Percentiles rank a stretch among this genome's conserved stretches.
Evolutionary conservation across 768 basidiomycete genomes (phyloP).

Genomic region (Hemileccinum rubropunctum): DNA sequence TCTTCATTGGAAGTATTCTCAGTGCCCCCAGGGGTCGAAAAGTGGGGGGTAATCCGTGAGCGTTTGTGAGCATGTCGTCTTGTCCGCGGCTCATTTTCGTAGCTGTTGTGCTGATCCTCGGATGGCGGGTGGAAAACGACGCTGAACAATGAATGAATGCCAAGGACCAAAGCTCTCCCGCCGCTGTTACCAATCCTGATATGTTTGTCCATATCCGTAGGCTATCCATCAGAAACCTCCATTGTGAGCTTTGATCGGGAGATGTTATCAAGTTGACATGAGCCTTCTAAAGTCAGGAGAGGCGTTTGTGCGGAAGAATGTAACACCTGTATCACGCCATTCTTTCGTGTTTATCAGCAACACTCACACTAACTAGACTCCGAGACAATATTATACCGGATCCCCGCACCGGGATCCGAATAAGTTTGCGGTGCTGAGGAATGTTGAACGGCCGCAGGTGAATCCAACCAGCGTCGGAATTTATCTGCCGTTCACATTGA

Average conservation of each 20-base stretch:
- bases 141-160: background rate
- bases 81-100: background rate
- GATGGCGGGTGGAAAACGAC: background rate
- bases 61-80: background rate
- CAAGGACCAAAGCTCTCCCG: too few relatives aligned
- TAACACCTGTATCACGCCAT: background rate
- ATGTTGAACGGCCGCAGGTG: too few relatives aligned
- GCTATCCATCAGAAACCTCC: background rate
- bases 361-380: background rate
- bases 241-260: background rate
- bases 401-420: background rate
- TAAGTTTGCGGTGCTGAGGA: too few relatives aligned
- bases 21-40: background rate
- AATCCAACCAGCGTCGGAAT: too few relatives aligned
- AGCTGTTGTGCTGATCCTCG: background rate
- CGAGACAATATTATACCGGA: background rate
- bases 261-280: background rate
- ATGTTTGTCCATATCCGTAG: background rate
- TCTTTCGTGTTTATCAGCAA: background rate
- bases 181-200: too few relatives aligned
- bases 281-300: background rate
- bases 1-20: background rate
- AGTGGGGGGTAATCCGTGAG: background rate
- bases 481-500: background rate
- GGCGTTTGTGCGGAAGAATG: slow-evolving; percentile 8